These are phyloP conservation scores for Fusarium haematococcum DNA, from an alignment of 2,329 filamentous ascomycete species.

Conservation along the genomic window DNA sequence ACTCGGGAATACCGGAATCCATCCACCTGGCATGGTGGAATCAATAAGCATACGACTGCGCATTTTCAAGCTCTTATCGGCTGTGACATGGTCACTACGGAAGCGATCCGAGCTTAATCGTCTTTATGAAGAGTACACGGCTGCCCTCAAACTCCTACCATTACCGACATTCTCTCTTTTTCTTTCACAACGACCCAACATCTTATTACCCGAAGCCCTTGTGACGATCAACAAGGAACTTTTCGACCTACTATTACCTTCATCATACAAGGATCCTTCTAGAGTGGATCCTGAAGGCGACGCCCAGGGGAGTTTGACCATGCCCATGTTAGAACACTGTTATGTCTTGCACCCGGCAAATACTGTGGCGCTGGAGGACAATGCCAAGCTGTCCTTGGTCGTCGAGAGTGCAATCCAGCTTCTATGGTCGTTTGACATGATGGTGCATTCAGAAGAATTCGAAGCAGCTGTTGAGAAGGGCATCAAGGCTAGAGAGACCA, in stretches of 20 bases:
- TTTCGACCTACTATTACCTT: slow-evolving; percentile 58
- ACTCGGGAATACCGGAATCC: slow-evolving; percentile 33
- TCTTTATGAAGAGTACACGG: slow-evolving; percentile 70
- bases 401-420: slow-evolving; percentile 74
- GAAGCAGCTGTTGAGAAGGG: slow-evolving; percentile 58
- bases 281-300: slow-evolving; percentile 53
- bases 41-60: slow-evolving; percentile 72
- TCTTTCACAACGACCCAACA: slow-evolving; percentile 52
- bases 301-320: slow-evolving; percentile 54
- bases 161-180: slow-evolving; percentile 69
- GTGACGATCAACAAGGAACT: slow-evolving; percentile 60
- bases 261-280: slow-evolving; percentile 55
- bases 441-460: slow-evolving; percentile 53
- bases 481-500: slow-evolving; percentile 61
- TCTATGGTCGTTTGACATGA: slow-evolving; percentile 53
- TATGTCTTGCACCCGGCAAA: slow-evolving; percentile 76
- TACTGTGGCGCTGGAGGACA: slow-evolving; percentile 70
- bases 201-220: slow-evolving; percentile 53
- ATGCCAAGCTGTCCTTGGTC: slow-evolving; percentile 77
- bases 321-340: slow-evolving; percentile 63
- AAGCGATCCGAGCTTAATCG: slow-evolving; percentile 57
- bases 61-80: slow-evolving; percentile 68
- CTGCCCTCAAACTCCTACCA: slow-evolving; percentile 68
- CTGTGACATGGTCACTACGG: slow-evolving; percentile 60
- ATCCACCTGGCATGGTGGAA: slow-evolving; percentile 55